A percentile compares a stretch with the other conserved stretches of the same genome.
Conservation (phyloP, 31 red algal genomes). For the Bonnemaisonia californica region DNA sequence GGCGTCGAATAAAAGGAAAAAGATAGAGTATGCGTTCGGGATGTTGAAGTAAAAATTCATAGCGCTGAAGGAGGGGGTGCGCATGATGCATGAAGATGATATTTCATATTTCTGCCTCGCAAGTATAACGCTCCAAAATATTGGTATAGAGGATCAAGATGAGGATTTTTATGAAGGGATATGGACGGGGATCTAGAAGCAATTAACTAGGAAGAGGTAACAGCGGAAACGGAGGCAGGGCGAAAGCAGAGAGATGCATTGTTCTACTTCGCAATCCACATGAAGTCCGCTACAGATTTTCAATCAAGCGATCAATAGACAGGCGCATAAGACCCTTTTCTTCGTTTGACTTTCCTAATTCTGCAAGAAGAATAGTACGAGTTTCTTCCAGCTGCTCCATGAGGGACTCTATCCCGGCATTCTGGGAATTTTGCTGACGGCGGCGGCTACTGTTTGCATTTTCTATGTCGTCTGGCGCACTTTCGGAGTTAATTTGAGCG, state of each 20-base stretch:
- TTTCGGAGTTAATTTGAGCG: conserved; percentile 2
- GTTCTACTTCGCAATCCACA: conserved; percentile 8
- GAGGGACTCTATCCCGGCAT: background rate
- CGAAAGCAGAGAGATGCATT: conserved; percentile 29
- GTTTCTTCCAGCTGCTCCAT: no score
- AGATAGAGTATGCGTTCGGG: no score
- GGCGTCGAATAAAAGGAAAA: no score
- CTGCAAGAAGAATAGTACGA: background rate
- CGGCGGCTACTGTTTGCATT: background rate
- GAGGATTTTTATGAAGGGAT: background rate
- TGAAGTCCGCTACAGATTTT: conserved; percentile 16
- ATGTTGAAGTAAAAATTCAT: no score
- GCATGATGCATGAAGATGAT: no score
- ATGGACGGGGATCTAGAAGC: no score
- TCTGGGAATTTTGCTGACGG: background rate
- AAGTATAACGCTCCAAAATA: no score
- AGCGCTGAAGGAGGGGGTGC: no score
- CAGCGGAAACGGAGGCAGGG: conserved; percentile 3
- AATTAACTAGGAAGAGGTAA: background rate
- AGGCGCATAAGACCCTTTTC: background rate
- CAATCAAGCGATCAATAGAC: background rate
- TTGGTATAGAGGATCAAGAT: conserved; percentile 8
- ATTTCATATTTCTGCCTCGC: no score
- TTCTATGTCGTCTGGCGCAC: no score
- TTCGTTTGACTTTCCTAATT: conserved; percentile 1